Evolutionary conservation across 345 rosid genomes (phyloP), one percentile per base, ranked within the genome.

Genomic region (Hibiscus tridactylites): DNA sequence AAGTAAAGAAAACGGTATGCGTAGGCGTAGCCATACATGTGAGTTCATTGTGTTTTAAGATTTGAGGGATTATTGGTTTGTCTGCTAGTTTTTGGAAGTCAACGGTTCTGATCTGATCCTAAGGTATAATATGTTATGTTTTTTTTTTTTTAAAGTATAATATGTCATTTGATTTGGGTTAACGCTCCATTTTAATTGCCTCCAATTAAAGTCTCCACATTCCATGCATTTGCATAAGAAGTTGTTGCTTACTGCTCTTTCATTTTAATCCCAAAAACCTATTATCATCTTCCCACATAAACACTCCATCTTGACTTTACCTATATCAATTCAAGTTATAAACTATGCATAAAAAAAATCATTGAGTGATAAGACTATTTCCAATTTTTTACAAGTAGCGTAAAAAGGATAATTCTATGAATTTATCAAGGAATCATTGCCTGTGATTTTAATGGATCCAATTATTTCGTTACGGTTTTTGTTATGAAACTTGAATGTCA

Each of bases 31-130:
- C 29, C 24, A 17, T 58, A 13, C 56, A 61, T 33, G 50, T 70
- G 64, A 49, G 7, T 57, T 44, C 68, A 17, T 28, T 11, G 12
- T 61, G 7, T 47, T 65, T 1, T 21, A 57, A 33, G 60, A 42
- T 56, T 58, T 19, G 16, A 24, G 31, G 15, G 6, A 11, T 9
- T 58, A 24, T 76, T 65, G 29, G 42, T 37, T 37, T 37, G 42
- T 37, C 42, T 37, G 42, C 42, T 37, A 37, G 42, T 6, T 37
- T 37, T 37, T 42, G 42, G 2, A 53, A 66, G 76, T 80, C 83
- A 77, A 80, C 61, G 72, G 33, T 56, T 71, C 50, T 61, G 33
- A 9, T 12, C 16, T 42, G 12, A 8, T 42, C 46, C 11, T 42
- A 42, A 9, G 46, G 24, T 21, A 21, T 21, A 21, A 21, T 21